Evolutionary conservation across 2,329 filamentous ascomycete species (phyloP).

Genomic region (Aspergillus felis): DNA sequence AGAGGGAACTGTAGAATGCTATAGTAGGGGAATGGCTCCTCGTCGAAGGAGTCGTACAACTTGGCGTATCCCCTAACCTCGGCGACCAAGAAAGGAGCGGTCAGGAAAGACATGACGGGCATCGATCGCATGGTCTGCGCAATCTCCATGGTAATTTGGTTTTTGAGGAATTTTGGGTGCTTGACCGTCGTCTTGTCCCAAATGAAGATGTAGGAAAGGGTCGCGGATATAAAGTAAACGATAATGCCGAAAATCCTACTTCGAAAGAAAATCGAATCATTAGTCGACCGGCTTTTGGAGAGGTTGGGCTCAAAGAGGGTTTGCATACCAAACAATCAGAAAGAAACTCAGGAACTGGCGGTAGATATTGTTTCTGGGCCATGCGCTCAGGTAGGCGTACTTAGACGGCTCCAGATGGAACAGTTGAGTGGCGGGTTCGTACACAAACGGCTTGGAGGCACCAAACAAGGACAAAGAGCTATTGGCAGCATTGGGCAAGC

Average conservation of each 20-base stretch:
- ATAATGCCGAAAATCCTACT: slow-evolving; percentile 77
- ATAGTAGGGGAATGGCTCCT: slow-evolving; percentile 75
- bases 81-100: slow-evolving; percentile 72
- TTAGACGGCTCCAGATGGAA: slow-evolving; percentile 66
- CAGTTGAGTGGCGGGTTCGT: slow-evolving; percentile 68
- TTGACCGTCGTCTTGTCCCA: slow-evolving; percentile 87
- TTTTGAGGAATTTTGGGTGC: slow-evolving; percentile 92
- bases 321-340: slow-evolving; percentile 74
- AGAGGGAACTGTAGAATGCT: slow-evolving; percentile 78
- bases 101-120: slow-evolving; percentile 78
- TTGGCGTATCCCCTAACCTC: slow-evolving; percentile 83
- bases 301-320: neutral
- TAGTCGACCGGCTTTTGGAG: neutral
- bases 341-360: slow-evolving; percentile 74
- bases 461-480: slow-evolving; percentile 53
- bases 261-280: neutral
- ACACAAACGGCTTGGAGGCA: slow-evolving; percentile 46
- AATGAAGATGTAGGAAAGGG: slow-evolving; percentile 79
- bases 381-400: slow-evolving; percentile 74
- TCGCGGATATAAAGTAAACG: slow-evolving; percentile 80
- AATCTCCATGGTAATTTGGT: slow-evolving; percentile 85
- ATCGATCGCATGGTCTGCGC: slow-evolving; percentile 70
- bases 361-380: slow-evolving; percentile 70
- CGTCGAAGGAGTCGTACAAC: slow-evolving; percentile 75
- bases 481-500: slow-evolving; percentile 53